A percentile compares a stretch with the other conserved stretches of the same genome.
Conservation (phyloP, 140 eudicot genomes). For the Stevia rebaudiana region DNA sequence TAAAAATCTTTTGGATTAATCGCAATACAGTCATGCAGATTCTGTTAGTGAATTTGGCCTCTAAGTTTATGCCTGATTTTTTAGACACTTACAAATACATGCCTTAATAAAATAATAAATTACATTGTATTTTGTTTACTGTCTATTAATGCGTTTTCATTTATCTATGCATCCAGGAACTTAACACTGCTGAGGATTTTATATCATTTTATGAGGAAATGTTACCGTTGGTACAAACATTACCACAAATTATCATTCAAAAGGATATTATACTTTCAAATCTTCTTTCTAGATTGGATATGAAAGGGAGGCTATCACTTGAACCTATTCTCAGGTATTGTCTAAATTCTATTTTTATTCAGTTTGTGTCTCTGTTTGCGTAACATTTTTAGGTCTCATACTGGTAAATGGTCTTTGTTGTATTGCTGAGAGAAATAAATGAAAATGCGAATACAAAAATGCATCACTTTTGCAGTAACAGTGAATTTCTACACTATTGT, state of each 20-base stretch:
- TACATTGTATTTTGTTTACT: not conserved
- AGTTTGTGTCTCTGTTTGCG: not conserved
- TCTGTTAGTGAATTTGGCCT: constrained; percentile 1
- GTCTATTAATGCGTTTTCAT: not conserved
- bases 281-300: constrained; percentile 64
- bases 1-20: not conserved
- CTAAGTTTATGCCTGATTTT: not conserved
- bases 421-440: constrained; percentile 2
- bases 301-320: constrained; percentile 68
- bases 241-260: constrained; percentile 67
- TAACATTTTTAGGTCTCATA: not conserved
- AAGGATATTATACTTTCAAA: constrained; percentile 58
- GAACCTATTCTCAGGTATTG: constrained; percentile 77
- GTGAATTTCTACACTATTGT: not conserved
- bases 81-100: not conserved
- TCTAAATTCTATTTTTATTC: not conserved
- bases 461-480: not conserved
- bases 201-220: constrained; percentile 85
- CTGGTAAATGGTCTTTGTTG: not conserved
- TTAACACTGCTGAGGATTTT: constrained; percentile 91
- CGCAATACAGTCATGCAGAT: not conserved
- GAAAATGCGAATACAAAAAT: not conserved
- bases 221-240: constrained; percentile 75
- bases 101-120: not conserved
- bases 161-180: constrained; percentile 43